phyloP scores from a whole-genome alignment of 177 flowering plant species.

The Telopea speciosissima region DNA sequence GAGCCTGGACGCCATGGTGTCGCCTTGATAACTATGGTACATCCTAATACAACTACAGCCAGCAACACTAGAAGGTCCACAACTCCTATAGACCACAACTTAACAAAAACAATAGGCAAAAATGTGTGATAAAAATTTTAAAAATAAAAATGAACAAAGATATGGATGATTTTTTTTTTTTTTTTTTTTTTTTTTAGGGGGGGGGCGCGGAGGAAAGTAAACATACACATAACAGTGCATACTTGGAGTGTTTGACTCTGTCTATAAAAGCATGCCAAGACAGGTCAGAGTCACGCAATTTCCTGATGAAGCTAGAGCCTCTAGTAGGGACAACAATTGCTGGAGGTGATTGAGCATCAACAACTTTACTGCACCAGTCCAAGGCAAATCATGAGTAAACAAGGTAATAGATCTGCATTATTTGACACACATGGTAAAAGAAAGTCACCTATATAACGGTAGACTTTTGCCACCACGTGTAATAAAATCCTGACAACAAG shows the following conservation, averaged over 20 bases:
- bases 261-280: slow-evolving; percentile 71
- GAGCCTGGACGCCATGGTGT: too few relatives aligned
- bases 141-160: too few relatives aligned
- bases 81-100: too few relatives aligned
- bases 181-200: not conserved
- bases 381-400: slow-evolving; percentile 16
- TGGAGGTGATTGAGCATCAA: slow-evolving; percentile 71
- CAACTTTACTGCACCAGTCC: slow-evolving; percentile 62
- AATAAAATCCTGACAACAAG: slow-evolving; percentile 53
- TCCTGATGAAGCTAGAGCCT: slow-evolving; percentile 36
- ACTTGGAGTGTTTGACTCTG: slow-evolving; percentile 49
- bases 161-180: too few relatives aligned
- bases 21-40: too few relatives aligned
- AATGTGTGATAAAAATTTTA: too few relatives aligned
- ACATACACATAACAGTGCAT: slow-evolving; percentile 21
- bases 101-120: too few relatives aligned
- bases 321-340: slow-evolving; percentile 70
- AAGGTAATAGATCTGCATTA: slow-evolving; percentile 2
- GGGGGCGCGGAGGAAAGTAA: not conserved
- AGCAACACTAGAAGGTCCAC: too few relatives aligned
- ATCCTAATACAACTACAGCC: too few relatives aligned
- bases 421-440: not conserved
- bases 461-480: slow-evolving; percentile 69
- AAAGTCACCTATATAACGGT: slow-evolving; percentile 78
- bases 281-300: slow-evolving; percentile 62